Conservation (phyloP, 2,329 filamentous ascomycete species). For the Tolypocladium ophioglossoides region DNA sequence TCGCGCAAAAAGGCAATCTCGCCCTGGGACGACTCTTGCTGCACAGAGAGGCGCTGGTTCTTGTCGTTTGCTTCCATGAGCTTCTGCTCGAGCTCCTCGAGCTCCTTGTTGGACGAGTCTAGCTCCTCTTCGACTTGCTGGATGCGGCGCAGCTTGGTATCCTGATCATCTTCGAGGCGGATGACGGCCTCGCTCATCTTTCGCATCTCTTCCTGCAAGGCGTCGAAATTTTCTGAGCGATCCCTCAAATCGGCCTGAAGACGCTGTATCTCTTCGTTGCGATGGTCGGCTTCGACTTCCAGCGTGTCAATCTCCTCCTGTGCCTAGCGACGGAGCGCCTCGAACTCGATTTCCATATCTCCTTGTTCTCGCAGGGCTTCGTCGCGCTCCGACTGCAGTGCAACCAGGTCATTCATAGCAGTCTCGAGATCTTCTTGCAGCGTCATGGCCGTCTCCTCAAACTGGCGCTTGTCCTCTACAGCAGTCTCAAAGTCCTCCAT, state of each 20-base stretch:
- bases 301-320: slow-evolving; percentile 57
- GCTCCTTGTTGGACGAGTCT: slow-evolving; percentile 72
- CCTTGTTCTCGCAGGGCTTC: slow-evolving; percentile 62
- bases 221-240: slow-evolving; percentile 76
- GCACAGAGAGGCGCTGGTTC: slow-evolving; percentile 75
- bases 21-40: slow-evolving; percentile 83
- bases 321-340: slow-evolving; percentile 49
- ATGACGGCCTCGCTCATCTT: slow-evolving; percentile 80
- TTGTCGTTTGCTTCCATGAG: slow-evolving; percentile 80
- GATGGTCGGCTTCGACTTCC: slow-evolving; percentile 62
- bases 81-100: slow-evolving; percentile 75
- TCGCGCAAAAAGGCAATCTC: slow-evolving; percentile 94
- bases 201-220: slow-evolving; percentile 90
- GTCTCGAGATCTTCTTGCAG: slow-evolving; percentile 75
- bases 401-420: slow-evolving; percentile 68
- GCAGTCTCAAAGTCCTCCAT: slow-evolving; percentile 70
- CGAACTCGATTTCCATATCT: slow-evolving; percentile 50
- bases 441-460: slow-evolving; percentile 46
- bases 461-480: slow-evolving; percentile 50
- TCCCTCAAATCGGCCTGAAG: slow-evolving; percentile 63
- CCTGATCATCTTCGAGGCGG: slow-evolving; percentile 80
- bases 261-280: slow-evolving; percentile 58
- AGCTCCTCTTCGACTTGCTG: slow-evolving; percentile 76
- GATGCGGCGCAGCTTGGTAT: slow-evolving; percentile 67
- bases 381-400: slow-evolving; percentile 73